phyloP scores from a whole-genome alignment of 345 rosid species.

The Hypericum androsaemum region DNA sequence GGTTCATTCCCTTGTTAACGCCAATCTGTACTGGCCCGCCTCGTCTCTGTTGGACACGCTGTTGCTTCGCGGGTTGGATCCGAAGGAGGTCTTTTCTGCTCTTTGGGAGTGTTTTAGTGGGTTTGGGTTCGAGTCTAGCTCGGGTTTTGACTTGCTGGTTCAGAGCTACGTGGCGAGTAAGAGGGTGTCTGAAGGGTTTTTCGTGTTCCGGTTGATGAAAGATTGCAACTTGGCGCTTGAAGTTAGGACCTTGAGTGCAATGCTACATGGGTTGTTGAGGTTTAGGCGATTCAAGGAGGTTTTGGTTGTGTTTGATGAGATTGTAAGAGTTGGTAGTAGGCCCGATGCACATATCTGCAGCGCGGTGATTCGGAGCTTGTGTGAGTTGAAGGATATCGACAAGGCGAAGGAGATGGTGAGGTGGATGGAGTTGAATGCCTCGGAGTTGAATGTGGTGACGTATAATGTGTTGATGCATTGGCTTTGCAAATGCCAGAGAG shows the following conservation, averaged over 20 bases:
- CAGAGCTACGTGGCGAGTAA: slow-evolving; percentile 54
- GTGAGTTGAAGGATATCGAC: slow-evolving; percentile 54
- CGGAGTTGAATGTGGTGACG: slow-evolving; percentile 42
- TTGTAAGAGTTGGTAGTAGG: slow-evolving; percentile 30
- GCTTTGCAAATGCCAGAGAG: slow-evolving; percentile 61
- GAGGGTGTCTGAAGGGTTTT: slow-evolving; percentile 44
- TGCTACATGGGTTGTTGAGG: slow-evolving; percentile 54
- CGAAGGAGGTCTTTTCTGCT: slow-evolving; percentile 44
- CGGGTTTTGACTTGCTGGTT: slow-evolving; percentile 78
- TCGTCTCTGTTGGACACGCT: slow-evolving; percentile 75
- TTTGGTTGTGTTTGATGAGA: slow-evolving; percentile 52
- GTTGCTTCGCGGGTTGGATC: slow-evolving; percentile 46
- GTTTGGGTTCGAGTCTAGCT: slow-evolving; percentile 40
- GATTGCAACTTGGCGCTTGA: slow-evolving; percentile 45
- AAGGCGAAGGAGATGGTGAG: slow-evolving; percentile 52
- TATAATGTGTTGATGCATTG: slow-evolving; percentile 79
- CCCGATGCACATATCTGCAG: slow-evolving; percentile 54
- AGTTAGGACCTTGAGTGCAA: slow-evolving; percentile 57
- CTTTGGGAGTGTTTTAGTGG: slow-evolving; percentile 36
- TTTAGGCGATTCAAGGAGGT: slow-evolving; percentile 43
- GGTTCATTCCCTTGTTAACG: slow-evolving; percentile 52
- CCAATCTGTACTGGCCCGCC: slow-evolving; percentile 72
- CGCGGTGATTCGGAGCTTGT: slow-evolving; percentile 56
- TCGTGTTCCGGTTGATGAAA: slow-evolving; percentile 51
- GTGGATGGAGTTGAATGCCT: slow-evolving; percentile 45